Evolutionary conservation across 2,329 filamentous ascomycete genomes (phyloP), one percentile per base, ranked within the genome.

Genomic region (Paramyrothecium sp.): DNA sequence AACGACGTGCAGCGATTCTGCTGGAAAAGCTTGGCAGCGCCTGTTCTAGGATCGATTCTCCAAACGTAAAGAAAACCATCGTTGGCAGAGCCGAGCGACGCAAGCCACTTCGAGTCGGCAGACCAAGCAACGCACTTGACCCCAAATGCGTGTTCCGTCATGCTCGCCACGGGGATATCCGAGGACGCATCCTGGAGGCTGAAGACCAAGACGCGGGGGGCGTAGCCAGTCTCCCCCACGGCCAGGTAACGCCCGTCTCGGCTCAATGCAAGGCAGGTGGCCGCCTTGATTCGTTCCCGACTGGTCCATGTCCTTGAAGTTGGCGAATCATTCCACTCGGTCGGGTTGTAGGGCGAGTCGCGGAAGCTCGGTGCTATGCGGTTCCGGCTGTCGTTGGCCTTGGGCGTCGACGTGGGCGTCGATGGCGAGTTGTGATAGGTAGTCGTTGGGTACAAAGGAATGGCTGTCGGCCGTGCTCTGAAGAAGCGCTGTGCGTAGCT

Each of bases 51-150:
- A 67, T 96, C 92, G 63, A 97, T 85, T 63, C 82, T 86, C 93
- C 94, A 98, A 26, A 98, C 82, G 70, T 94, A 96, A 20, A 99
- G 80, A 69, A 96, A 98, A 1, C 94, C 94, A 73, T 99, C 95
- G 70, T 97, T 97, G 56, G 90, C 84, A 19, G 89, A 86, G 26
- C 95, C 95, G 13, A 99, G 81, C 20, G 92, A 96, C 2, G 95
- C 95, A 34, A 99, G 82, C 72, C 89, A 96, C 62, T 84, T 89
- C 13, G 90, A 91, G 71, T 97, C 91, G 1, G 89, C 82, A 60
- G 93, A 97, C 82, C 96, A 99, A 2, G 92, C 89, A 34, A 99
- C 86, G 38, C 90, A 90, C 58, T 88, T 89, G 33, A 99, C 92
- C 7, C 95, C 95, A 72, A 91, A 96, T 1, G 87, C 89, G 73